These are phyloP conservation scores for Pterocarpus santalinus DNA, from an alignment of 306 rosid species.

Conservation along the genomic window DNA sequence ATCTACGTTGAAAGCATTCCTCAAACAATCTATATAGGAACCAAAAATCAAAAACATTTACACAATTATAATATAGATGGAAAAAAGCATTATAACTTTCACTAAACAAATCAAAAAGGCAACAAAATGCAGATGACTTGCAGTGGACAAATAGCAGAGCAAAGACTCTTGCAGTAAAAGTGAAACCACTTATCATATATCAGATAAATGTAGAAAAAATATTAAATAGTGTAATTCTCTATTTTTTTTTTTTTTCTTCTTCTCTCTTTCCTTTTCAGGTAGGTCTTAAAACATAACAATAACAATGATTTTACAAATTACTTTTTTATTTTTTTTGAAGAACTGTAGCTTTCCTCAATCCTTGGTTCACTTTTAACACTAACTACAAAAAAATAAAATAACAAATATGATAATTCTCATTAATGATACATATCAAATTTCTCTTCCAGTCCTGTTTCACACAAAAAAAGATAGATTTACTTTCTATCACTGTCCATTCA, in stretches of 20 bases:
- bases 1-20: constrained; percentile 98
- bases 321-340: background rate
- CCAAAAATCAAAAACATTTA: constrained; percentile 11
- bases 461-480: background rate
- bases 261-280: background rate
- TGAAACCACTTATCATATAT: constrained; percentile 1
- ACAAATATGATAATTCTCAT: background rate
- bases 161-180: background rate
- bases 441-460: background rate
- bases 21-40: constrained; percentile 81
- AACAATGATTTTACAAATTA: background rate
- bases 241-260: background rate
- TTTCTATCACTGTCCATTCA: constrained; percentile 12
- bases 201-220: constrained; percentile 8
- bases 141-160: background rate
- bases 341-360: constrained; percentile 1
- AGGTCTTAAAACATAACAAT: background rate
- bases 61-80: constrained; percentile 19
- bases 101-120: constrained; percentile 17
- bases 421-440: background rate
- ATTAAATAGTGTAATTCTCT: background rate
- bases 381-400: background rate
- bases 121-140: constrained; percentile 27
- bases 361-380: background rate
- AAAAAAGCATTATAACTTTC: constrained; percentile 6